Conservation (phyloP, 2,329 filamentous ascomycete species). For the Trichoderma pleuroti region DNA sequence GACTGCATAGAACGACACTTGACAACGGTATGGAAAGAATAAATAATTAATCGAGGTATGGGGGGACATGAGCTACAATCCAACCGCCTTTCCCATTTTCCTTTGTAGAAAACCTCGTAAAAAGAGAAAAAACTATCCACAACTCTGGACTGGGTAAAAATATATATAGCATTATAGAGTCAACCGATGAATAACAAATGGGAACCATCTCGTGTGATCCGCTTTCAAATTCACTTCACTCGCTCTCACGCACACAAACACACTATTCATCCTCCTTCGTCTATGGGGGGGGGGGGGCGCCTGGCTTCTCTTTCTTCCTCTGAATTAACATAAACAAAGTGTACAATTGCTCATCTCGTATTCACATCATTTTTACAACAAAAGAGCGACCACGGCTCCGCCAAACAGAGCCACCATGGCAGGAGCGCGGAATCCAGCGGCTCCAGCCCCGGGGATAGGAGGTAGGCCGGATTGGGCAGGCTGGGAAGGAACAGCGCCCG, state of each 20-base stretch:
- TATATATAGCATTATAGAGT: slow-evolving; percentile 13
- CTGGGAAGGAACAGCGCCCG: slow-evolving; percentile 8
- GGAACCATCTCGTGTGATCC: not conserved
- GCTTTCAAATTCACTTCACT: not conserved
- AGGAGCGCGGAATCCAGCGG: slow-evolving; percentile 19
- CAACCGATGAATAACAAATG: not conserved
- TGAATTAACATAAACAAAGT: slow-evolving; percentile 2
- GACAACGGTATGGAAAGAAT: not conserved
- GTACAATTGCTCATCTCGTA: slow-evolving; percentile 11
- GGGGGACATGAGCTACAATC: not conserved
- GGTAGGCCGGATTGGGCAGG: slow-evolving; percentile 16
- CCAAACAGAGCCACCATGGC: slow-evolving; percentile 22
- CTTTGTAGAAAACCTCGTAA: not conserved
- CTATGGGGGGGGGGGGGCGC: slow-evolving; percentile 6
- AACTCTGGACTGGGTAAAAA: slow-evolving; percentile 1
- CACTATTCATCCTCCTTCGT: not conserved
- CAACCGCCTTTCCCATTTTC: not conserved
- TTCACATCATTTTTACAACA: slow-evolving; percentile 22
- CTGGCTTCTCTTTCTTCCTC: not conserved
- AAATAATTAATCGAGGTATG: slow-evolving; percentile 8
- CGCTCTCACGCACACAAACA: not conserved
- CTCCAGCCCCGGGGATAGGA: slow-evolving; percentile 23
- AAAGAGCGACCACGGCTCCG: slow-evolving; percentile 23
- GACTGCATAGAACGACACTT: not conserved
- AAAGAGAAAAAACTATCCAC: slow-evolving; percentile 8